phyloP scores from a whole-genome alignment of 805 yeast species.

The Maudiozyma serrabonitensis region DNA sequence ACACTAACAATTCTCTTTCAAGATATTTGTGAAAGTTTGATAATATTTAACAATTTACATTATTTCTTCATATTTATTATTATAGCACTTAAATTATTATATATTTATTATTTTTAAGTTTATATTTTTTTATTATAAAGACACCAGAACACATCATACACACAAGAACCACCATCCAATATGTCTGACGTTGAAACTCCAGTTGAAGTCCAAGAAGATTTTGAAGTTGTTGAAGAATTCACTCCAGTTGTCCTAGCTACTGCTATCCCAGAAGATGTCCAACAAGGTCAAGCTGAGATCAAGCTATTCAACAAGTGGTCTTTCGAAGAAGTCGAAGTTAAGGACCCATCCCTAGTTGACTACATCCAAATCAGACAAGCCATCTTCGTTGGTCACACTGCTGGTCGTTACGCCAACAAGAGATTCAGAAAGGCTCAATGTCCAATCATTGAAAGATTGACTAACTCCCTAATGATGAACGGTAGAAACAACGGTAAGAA shows the following conservation, averaged over 20 bases:
- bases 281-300: conserved; percentile 91
- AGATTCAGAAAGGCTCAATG: conserved; percentile 99
- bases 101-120: not conserved
- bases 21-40: not conserved
- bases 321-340: conserved; percentile 92
- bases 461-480: conserved; percentile 99
- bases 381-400: conserved; percentile 96
- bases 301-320: conserved; percentile 99
- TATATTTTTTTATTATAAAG: not conserved
- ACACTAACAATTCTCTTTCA: too few relatives aligned
- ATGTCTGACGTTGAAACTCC: conserved; percentile 84
- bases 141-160: conserved; percentile 3
- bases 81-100: not conserved
- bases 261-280: conserved; percentile 92
- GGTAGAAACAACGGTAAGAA: conserved; percentile 99
- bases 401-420: conserved; percentile 99
- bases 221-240: conserved; percentile 65
- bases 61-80: not conserved
- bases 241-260: conserved; percentile 78
- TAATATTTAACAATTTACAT: not conserved
- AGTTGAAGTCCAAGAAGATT: conserved; percentile 48
- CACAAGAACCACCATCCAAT: conserved; percentile 24
- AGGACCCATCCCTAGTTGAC: conserved; percentile 96
- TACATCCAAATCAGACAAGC: conserved; percentile 97
- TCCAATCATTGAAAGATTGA: conserved; percentile 97